phyloP scores from a whole-genome alignment of 177 flowering plant genomes.

The Vitis hybrid region DNA sequence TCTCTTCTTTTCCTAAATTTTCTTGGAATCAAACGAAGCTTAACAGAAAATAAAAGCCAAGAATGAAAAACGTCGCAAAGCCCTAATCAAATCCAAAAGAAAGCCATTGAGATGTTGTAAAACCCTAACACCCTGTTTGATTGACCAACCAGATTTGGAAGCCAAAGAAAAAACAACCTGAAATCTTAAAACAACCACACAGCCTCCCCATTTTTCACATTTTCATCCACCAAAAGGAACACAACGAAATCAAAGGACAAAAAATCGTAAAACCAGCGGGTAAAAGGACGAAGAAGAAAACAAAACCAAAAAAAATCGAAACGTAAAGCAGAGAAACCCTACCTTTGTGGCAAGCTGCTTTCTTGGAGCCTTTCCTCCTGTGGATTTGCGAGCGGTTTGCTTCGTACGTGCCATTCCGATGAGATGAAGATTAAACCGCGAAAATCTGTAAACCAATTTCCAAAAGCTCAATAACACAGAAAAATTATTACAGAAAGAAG shows the following conservation, averaged over 20 bases:
- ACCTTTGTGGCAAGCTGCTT: conserved; percentile 32
- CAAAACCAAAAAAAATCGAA: not conserved
- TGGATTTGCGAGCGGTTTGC: conserved; percentile 29
- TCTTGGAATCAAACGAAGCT: not conserved
- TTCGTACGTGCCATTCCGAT: conserved; percentile 30
- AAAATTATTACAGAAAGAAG: not conserved
- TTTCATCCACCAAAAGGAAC: too few relatives aligned
- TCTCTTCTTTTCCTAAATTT: too few relatives aligned
- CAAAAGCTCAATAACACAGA: not conserved
- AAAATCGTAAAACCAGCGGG: not conserved
- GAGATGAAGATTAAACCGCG: not conserved
- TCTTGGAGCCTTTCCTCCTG: conserved; percentile 31
- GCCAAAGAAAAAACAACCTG: too few relatives aligned
- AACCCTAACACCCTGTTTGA: too few relatives aligned
- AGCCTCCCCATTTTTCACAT: too few relatives aligned
- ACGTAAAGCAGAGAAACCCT: not conserved
- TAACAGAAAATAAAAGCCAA: not conserved
- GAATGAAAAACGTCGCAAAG: not conserved
- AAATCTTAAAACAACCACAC: too few relatives aligned
- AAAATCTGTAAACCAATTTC: not conserved
- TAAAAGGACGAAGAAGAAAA: not conserved
- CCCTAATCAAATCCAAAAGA: not conserved
- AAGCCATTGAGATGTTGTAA: not conserved
- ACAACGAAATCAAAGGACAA: not conserved
- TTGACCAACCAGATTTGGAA: too few relatives aligned